Evolutionary conservation across 169 alveolate genomes (phyloP).

Genomic region (Fabrea salina): DNA sequence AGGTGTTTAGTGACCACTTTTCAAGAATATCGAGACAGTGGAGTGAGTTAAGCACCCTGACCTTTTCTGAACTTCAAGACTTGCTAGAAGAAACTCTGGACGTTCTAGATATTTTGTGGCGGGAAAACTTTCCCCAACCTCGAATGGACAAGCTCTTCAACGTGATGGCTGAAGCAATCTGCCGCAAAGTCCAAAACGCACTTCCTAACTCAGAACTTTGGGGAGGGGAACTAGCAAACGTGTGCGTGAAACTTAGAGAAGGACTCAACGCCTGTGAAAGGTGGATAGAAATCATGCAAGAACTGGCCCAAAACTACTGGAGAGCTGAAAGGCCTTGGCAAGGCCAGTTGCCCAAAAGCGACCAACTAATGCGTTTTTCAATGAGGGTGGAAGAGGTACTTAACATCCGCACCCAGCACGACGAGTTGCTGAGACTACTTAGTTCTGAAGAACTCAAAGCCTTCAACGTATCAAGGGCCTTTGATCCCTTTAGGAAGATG

Average conservation of each 20-base stretch:
- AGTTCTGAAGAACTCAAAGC: conserved; percentile 55
- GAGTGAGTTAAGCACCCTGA: conserved; percentile 35
- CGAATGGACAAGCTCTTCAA: conserved; percentile 70
- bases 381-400: conserved; percentile 61
- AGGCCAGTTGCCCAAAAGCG: conserved; percentile 51
- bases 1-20: conserved; percentile 37
- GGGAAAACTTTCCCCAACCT: conserved; percentile 49
- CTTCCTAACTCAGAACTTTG: conserved; percentile 45
- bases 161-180: conserved; percentile 53
- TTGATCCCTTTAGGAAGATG: conserved; percentile 55
- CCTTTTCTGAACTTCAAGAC: conserved; percentile 56
- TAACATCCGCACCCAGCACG: conserved; percentile 71
- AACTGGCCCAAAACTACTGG: conserved; percentile 60
- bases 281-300: conserved; percentile 64
- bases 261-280: conserved; percentile 63
- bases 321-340: conserved; percentile 49
- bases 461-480: conserved; percentile 38
- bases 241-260: conserved; percentile 64
- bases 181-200: conserved; percentile 47
- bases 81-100: conserved; percentile 51
- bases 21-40: conserved; percentile 33
- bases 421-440: conserved; percentile 65
- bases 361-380: conserved; percentile 45
- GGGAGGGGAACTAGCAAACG: conserved; percentile 54
- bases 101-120: conserved; percentile 53